Percentiles rank a stretch among this genome's conserved stretches.
phyloP scores from a whole-genome alignment of 169 alveolate genomes.

The Eimeria acervulina region DNA sequence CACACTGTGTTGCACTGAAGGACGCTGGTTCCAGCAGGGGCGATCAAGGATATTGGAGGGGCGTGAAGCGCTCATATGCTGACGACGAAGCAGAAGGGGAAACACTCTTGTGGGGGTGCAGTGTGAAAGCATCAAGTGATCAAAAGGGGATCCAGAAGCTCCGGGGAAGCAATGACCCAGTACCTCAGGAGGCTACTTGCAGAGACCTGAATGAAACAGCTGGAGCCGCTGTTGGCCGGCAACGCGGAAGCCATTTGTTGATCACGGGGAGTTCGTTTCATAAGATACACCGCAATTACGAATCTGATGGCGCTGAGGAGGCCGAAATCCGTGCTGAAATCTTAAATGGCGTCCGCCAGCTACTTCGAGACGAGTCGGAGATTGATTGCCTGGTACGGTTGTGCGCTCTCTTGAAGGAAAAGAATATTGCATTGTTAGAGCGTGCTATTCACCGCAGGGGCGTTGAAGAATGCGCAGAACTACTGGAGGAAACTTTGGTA shows the following conservation, averaged over 20 bases:
- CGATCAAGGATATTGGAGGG: neutral
- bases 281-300: neutral
- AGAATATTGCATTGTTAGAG: constrained; percentile 68
- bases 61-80: constrained; percentile 31
- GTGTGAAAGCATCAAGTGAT: neutral
- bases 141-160: neutral
- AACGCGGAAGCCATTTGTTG: neutral
- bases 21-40: neutral
- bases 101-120: neutral
- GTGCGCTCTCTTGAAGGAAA: constrained; percentile 32
- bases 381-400: constrained; percentile 73
- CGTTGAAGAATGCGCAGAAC: constrained; percentile 39
- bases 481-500: constrained; percentile 78
- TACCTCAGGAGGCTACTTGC: neutral
- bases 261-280: neutral
- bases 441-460: constrained; percentile 81
- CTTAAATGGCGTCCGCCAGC: constrained; percentile 56
- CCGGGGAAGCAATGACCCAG: neutral
- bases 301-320: constrained; percentile 30
- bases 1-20: neutral
- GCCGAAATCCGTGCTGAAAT: constrained; percentile 52
- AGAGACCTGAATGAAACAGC: neutral
- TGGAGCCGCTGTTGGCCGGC: constrained; percentile 8
- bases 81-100: neutral
- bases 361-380: constrained; percentile 62